Evolutionary conservation across 2,329 filamentous ascomycete species (phyloP).

Genomic region (Penicillium concentricum): DNA sequence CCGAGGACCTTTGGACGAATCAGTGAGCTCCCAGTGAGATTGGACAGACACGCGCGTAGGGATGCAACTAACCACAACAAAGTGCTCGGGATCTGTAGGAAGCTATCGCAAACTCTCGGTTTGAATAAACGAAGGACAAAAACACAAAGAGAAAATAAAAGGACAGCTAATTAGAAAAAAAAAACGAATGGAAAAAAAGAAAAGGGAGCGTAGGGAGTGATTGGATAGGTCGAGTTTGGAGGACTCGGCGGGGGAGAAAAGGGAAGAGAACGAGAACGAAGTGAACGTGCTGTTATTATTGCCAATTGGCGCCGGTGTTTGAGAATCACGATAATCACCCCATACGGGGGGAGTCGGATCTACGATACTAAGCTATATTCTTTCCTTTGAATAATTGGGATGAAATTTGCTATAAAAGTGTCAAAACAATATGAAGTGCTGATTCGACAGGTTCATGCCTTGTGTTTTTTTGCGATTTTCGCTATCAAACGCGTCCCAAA

Average conservation of each 20-base stretch:
- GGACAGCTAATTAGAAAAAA: constrained; percentile 9
- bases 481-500: constrained; percentile 5
- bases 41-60: constrained; percentile 16
- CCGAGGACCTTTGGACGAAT: constrained; percentile 15
- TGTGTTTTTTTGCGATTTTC: not conserved
- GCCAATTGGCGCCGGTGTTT: constrained; percentile 21
- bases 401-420: not conserved
- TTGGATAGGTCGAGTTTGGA: constrained; percentile 28
- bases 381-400: not conserved
- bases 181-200: constrained; percentile 8
- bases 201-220: constrained; percentile 23
- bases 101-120: not conserved
- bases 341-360: not conserved
- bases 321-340: constrained; percentile 11
- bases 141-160: constrained; percentile 5
- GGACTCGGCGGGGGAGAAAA: constrained; percentile 37
- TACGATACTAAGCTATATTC: not conserved
- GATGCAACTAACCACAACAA: constrained; percentile 14
- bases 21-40: constrained; percentile 14
- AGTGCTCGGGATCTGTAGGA: constrained; percentile 14
- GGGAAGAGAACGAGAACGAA: constrained; percentile 19
- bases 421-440: not conserved
- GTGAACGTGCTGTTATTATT: constrained; percentile 13
- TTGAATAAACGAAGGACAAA: constrained; percentile 13
- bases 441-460: not conserved